These are phyloP conservation scores for Corylus americana DNA, from an alignment of 306 rosid genomes.

Conservation along the genomic window DNA sequence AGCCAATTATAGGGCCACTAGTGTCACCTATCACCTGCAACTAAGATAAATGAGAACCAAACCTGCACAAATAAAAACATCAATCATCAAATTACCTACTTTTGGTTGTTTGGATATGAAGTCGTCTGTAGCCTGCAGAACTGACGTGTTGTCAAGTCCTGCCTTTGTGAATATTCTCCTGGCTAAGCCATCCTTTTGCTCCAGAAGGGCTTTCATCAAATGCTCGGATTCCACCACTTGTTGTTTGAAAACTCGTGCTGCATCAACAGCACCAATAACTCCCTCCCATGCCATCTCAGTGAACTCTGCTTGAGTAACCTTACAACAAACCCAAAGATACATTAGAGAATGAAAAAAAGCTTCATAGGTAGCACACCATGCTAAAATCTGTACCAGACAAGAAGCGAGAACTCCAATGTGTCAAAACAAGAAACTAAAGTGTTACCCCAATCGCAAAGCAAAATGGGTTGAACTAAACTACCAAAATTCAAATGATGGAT, in stretches of 20 bases:
- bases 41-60: constrained; percentile 18
- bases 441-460: not conserved
- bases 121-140: constrained; percentile 84
- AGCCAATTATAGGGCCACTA: constrained; percentile 70
- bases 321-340: constrained; percentile 7
- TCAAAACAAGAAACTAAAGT: not conserved
- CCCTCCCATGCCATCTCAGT: constrained; percentile 99
- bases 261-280: constrained; percentile 73
- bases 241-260: constrained; percentile 75
- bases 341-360: not conserved
- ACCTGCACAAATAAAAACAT: not conserved
- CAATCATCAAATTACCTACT: constrained; percentile 41
- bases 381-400: not conserved
- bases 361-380: not conserved
- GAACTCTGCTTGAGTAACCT: constrained; percentile 73
- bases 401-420: not conserved
- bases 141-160: constrained; percentile 80
- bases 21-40: constrained; percentile 78
- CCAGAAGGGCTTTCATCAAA: constrained; percentile 93
- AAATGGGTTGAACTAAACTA: not conserved
- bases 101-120: constrained; percentile 86
- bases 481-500: not conserved
- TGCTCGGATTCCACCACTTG: constrained; percentile 95
- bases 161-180: constrained; percentile 89
- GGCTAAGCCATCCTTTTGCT: constrained; percentile 92